Conservation (phyloP, 1,284 basidiomycete genomes). For the Melampsora medusae region DNA sequence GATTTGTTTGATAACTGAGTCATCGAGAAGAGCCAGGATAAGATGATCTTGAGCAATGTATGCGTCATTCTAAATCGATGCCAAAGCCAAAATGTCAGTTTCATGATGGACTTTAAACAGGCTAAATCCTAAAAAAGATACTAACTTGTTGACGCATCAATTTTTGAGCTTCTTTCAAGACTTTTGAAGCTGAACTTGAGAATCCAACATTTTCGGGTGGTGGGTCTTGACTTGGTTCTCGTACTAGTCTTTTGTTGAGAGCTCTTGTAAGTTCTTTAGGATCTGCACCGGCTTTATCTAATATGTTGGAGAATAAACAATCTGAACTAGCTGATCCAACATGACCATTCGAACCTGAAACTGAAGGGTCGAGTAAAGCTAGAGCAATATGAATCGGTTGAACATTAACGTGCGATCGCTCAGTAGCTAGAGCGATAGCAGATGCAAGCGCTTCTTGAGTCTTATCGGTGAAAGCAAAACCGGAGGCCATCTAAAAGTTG, state of each 20-base stretch:
- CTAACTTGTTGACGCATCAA: conserved; percentile 73
- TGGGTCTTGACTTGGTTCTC: conserved; percentile 75
- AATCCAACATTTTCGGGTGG: conserved; percentile 75
- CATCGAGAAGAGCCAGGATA: conserved; percentile 68
- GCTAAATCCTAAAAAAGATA: background rate
- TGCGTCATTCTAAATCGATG: conserved; percentile 66
- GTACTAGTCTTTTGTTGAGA: conserved; percentile 56
- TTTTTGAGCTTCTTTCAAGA: conserved; percentile 74
- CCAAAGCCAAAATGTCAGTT: background rate
- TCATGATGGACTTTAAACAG: background rate
- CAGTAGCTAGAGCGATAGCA: conserved; percentile 44
- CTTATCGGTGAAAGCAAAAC: conserved; percentile 44
- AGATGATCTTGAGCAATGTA: conserved; percentile 89
- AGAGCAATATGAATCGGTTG: conserved; percentile 56
- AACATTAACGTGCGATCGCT: conserved; percentile 49
- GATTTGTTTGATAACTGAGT: conserved; percentile 65
- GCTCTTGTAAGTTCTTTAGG: conserved; percentile 53
- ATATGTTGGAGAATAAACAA: conserved; percentile 44
- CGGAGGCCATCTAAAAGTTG: conserved; percentile 1
- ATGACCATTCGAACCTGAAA: conserved; percentile 23
- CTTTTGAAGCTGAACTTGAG: conserved; percentile 65
- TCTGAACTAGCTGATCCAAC: conserved; percentile 46
- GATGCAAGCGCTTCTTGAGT: conserved; percentile 37
- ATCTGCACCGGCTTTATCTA: conserved; percentile 56
- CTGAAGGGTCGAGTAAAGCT: conserved; percentile 54